These are phyloP conservation scores for Paecilomyces variotii DNA, from an alignment of 2,329 filamentous ascomycete genomes.

Conservation along the genomic window DNA sequence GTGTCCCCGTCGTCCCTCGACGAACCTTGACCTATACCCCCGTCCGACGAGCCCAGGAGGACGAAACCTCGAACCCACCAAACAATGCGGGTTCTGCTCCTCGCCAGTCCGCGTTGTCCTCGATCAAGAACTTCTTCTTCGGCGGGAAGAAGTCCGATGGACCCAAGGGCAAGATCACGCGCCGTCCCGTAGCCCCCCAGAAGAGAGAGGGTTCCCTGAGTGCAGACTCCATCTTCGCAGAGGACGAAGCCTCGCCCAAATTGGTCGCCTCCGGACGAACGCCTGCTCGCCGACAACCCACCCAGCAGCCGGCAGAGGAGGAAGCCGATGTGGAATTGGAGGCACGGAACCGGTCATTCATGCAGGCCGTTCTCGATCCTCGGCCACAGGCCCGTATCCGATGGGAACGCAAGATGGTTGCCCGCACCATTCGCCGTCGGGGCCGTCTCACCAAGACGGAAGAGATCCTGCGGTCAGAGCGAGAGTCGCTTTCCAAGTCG, in stretches of 20 bases:
- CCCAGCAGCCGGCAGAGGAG: slow-evolving; percentile 11
- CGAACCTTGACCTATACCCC: slow-evolving; percentile 27
- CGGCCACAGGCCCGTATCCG: slow-evolving; percentile 61
- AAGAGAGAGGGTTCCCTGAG: slow-evolving; percentile 28
- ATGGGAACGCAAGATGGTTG: slow-evolving; percentile 79
- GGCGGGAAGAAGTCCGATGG: slow-evolving; percentile 14
- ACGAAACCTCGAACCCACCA: slow-evolving; percentile 7
- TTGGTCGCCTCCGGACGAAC: slow-evolving; percentile 18
- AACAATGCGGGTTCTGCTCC: slow-evolving; percentile 6
- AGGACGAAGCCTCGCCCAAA: slow-evolving; percentile 22
- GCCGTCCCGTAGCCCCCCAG: slow-evolving; percentile 19
- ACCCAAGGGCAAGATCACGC: slow-evolving; percentile 21
- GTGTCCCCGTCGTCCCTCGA: slow-evolving; percentile 25
- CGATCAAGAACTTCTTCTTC: slow-evolving; percentile 28
- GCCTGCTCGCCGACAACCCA: slow-evolving; percentile 10
- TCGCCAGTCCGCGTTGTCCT: slow-evolving; percentile 19
- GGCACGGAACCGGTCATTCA: slow-evolving; percentile 42
- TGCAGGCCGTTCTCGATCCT: slow-evolving; percentile 64
- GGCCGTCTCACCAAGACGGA: slow-evolving; percentile 60
- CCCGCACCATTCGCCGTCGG: slow-evolving; percentile 61
- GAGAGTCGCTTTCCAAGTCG: slow-evolving; percentile 54
- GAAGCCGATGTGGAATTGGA: slow-evolving; percentile 15
- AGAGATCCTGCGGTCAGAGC: slow-evolving; percentile 58
- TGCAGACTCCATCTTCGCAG: slow-evolving; percentile 35
- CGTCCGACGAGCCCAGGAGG: slow-evolving; percentile 21